Conservation (phyloP, 108 stramenopile genomes). For the Asterionellopsis glacialis region DNA sequence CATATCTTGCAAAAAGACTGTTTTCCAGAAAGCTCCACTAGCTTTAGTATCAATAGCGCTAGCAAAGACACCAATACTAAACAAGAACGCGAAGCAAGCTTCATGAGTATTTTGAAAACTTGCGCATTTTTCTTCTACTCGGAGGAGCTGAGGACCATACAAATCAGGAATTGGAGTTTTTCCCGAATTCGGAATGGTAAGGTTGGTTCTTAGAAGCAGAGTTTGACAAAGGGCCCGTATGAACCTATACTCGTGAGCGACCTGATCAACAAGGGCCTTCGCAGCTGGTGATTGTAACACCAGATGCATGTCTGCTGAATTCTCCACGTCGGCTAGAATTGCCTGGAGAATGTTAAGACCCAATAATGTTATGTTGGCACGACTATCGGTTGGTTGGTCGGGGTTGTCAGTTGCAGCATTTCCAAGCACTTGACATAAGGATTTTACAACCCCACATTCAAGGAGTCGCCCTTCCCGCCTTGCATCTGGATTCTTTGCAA, state of each 20-base stretch:
- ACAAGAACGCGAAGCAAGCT: conserved; percentile 45
- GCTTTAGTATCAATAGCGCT: conserved; percentile 33
- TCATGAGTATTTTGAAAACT: conserved; percentile 36
- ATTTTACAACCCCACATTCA: conserved; percentile 17
- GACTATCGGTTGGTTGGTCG: conserved; percentile 21
- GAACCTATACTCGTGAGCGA: conserved; percentile 34
- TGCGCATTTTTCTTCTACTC: conserved; percentile 35
- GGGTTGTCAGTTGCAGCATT: conserved; percentile 15
- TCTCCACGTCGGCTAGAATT: conserved; percentile 38
- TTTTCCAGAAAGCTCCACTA: conserved; percentile 46
- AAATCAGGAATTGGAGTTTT: conserved; percentile 24
- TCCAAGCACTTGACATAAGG: conserved; percentile 34
- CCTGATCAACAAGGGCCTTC: conserved; percentile 31
- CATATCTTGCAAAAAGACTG: conserved; percentile 35
- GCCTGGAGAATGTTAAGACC: conserved; percentile 51
- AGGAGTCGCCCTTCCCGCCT: conserved; percentile 3
- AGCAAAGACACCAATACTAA: conserved; percentile 37
- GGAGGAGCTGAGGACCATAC: conserved; percentile 48
- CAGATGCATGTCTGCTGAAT: conserved; percentile 12
- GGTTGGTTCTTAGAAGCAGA: conserved; percentile 32
- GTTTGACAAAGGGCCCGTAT: conserved; percentile 45
- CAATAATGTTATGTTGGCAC: conserved; percentile 24
- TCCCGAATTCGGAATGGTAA: conserved; percentile 21
- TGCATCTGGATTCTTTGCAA: conserved; percentile 21
- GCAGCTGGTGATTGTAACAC: conserved; percentile 30